Conservation (phyloP, 1,284 basidiomycete species). For the Testicularia cyperi region DNA sequence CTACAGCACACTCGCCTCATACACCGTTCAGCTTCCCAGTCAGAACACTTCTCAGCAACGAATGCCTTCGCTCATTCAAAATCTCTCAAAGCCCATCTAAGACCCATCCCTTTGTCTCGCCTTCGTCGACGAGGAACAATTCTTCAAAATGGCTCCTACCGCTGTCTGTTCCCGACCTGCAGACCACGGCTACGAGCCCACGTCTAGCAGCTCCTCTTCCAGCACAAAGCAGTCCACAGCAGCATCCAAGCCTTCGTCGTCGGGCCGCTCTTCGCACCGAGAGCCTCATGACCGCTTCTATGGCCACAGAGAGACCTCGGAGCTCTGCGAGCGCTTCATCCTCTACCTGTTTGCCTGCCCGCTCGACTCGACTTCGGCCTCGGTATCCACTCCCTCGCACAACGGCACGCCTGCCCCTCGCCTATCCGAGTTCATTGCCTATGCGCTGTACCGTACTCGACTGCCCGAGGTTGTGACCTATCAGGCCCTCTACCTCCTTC, state of each 20-base stretch:
- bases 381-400: conserved; percentile 21
- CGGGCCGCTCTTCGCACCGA: conserved; percentile 7
- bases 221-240: conserved; percentile 12
- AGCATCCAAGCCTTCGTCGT: conserved; percentile 10
- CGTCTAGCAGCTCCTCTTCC: conserved; percentile 5
- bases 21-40: no score
- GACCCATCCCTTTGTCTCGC: no score
- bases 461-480: conserved; percentile 56
- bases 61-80: no score
- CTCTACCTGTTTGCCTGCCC: conserved; percentile 53
- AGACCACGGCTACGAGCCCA: conserved; percentile 20
- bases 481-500: conserved; percentile 55
- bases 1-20: no score
- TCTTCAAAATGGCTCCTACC: conserved; percentile 3
- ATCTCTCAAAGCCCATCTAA: no score
- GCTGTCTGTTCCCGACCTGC: conserved; percentile 1
- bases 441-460: conserved; percentile 58
- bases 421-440: conserved; percentile 59
- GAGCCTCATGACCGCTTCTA: conserved; percentile 50
- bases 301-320: conserved; percentile 46
- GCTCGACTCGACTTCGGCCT: conserved; percentile 51
- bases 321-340: conserved; percentile 54
- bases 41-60: no score
- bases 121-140: no score
- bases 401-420: conserved; percentile 41